These are phyloP conservation scores for Chlamydomonas eustigma DNA, from an alignment of 139 green algal species.

Conservation along the genomic window DNA sequence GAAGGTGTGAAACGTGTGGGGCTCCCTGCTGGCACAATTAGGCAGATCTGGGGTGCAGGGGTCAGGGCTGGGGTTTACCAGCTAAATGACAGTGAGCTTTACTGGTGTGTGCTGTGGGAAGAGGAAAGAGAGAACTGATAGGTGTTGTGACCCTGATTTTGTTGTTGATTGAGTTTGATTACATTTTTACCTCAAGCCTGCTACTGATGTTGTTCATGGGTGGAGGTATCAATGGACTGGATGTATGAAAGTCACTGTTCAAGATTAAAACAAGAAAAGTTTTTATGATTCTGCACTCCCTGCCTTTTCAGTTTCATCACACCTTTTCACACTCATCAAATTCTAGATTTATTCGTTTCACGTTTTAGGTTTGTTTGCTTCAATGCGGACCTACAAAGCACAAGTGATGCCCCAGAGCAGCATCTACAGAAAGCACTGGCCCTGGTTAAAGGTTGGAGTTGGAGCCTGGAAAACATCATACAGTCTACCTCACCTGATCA, in stretches of 20 bases:
- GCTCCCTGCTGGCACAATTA: slow-evolving; percentile 32
- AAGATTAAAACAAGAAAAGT: too few species aligned
- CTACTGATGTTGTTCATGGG: too few species aligned
- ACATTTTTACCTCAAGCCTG: too few species aligned
- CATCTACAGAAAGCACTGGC: background rate
- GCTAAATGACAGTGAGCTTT: slow-evolving; percentile 50
- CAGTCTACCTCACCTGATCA: background rate
- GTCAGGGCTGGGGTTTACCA: slow-evolving; percentile 68
- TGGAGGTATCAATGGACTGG: too few species aligned
- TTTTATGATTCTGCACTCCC: too few species aligned
- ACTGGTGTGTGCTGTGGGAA: slow-evolving; percentile 26
- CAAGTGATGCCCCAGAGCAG: background rate
- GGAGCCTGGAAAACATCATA: slow-evolving; percentile 36
- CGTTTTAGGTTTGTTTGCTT: slow-evolving; percentile 59
- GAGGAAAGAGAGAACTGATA: too few species aligned
- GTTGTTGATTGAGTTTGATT: too few species aligned
- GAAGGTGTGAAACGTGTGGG: background rate
- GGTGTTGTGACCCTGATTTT: too few species aligned
- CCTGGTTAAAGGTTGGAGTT: slow-evolving; percentile 47
- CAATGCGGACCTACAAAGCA: slow-evolving; percentile 20
- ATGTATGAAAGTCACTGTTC: too few species aligned
- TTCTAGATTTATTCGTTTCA: too few species aligned
- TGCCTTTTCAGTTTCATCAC: too few species aligned
- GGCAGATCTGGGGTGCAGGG: slow-evolving; percentile 42
- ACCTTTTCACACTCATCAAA: too few species aligned